A percentile compares a stretch with the other conserved stretches of the same genome.
Conservation (phyloP, 164 flowering plant genomes). For the Hamamelis virginiana region DNA sequence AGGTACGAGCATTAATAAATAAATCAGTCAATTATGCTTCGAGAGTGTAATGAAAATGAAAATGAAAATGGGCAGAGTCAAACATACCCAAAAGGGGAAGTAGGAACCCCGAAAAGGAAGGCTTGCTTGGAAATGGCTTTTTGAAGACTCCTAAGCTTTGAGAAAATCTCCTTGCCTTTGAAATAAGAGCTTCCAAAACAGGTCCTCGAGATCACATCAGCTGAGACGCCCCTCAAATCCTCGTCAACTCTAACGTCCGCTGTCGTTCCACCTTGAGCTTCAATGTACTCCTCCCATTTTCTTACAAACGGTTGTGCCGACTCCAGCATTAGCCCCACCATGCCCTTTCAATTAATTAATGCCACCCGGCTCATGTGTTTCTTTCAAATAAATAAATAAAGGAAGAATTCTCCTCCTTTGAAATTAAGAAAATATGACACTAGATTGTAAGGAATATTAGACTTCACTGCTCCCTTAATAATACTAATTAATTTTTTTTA, state of each 20-base stretch:
- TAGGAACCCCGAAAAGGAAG: conserved; percentile 35
- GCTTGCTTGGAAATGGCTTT: conserved; percentile 27
- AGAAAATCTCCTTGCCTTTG: conserved; percentile 50
- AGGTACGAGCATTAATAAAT: too few relatives aligned
- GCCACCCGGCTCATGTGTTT: too few relatives aligned
- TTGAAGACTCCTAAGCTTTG: conserved; percentile 52
- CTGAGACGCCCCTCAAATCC: conserved; percentile 46
- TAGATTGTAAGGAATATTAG: too few relatives aligned
- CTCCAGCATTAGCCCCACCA: conserved; percentile 52
- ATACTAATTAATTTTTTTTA: too few relatives aligned
- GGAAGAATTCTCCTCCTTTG: too few relatives aligned
- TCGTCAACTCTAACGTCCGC: conserved; percentile 44
- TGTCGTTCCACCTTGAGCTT: conserved; percentile 24
- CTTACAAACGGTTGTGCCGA: conserved; percentile 33
- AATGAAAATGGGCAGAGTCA: neutral
- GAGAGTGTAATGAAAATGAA: neutral
- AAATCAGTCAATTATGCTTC: too few relatives aligned
- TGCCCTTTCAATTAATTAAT: conserved; percentile 35
- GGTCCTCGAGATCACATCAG: conserved; percentile 53
- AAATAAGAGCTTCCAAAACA: conserved; percentile 53
- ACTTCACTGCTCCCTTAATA: too few relatives aligned
- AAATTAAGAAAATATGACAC: too few relatives aligned
- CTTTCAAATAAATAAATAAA: too few relatives aligned
- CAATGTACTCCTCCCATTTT: conserved; percentile 40
- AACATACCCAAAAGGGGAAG: conserved; percentile 34